Evolutionary conservation across 2,329 filamentous ascomycete genomes (phyloP), one percentile per base, ranked within the genome.

Genomic region (Berkeleyomyces basicola): DNA sequence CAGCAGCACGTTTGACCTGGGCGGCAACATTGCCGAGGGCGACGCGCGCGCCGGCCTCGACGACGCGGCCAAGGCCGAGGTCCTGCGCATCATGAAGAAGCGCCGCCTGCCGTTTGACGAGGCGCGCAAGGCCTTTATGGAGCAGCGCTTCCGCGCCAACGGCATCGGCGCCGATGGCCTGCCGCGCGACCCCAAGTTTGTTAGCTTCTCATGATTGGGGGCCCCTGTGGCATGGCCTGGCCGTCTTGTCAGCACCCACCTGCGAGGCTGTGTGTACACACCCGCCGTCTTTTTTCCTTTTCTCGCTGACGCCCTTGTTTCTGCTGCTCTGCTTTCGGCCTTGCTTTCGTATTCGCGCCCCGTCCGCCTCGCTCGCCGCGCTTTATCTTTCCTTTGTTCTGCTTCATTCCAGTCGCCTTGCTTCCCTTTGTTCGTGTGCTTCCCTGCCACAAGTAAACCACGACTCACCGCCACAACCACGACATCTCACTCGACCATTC

Each of bases 181-280:
- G 68, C 93, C 93, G 66, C 81, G 84, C 71, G 92, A 97, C 76
- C 90, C 91, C 66, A 96, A 96, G 77, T 95, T 96, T 71, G 90
- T 97, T 65, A 95, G 88, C 71, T 97, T 97, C 74, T 76, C 74
- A 55, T 76, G 66, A 72, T 44, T 31, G 47, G 23, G 23, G 23
- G 23, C 23, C 23, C 23, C 23, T 23, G 23, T 23, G 23, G 23
- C 23, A 23, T 23, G 23, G 23, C 23, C 23, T 23, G 23, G 23
- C 23, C 23, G 23, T 23, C 23, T 23, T 23, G 23, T 23, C 23
- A 23, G 23, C 23, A 23, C 23, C 23, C 23, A 23, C 23, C 23
- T 1, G 23, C 23, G 23, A 23, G 23, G 23, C 23, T 23, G 23
- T 23, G 23, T 23, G 23, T n/a, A n/a, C 23, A 23, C 23, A 23